Evolutionary conservation across 1,139 yeast species (phyloP), one percentile per base, ranked within the genome.

Genomic region (Sugiyamaella castrensis): DNA sequence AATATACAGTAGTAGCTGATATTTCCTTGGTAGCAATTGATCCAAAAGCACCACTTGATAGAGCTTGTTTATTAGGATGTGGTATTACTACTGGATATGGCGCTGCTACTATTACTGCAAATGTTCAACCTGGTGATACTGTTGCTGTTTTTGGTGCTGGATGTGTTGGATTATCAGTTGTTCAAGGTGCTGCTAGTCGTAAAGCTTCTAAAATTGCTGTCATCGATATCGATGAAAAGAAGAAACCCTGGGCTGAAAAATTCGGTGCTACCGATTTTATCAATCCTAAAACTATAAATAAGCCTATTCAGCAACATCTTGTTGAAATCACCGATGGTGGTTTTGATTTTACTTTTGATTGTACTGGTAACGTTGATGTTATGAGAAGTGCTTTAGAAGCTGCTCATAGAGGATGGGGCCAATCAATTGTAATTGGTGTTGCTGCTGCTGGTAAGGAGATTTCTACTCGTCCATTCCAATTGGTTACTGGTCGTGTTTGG

Each of bases 61-160:
- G 84, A 66, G 86, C 94, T 41, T 91, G 98, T 75, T 74, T 92
- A 69, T 79, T 94, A 61, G 98, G 98, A 41, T 92, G 98, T 70
- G 98, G 98, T 74, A 88, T 92, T 65, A 92, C 98, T 54, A 92
- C 98, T 47, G 98, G 98, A 57, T 88, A 87, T 68, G 98, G 98
- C 70, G 96, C 98, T 47, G 98, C 97, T 48, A 80, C 87, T 60
- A 86, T 87, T 72, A 87, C 96, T 48, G 98, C 98, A 56, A 79
- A 91, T 62, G 94, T 92, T 52, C 84, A 86, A 69, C 77, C 81
- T 68, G 97, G 97, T 60, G 97, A 92, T 67, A 88, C 86, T 55
- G 89, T 92, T 53, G 98, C 97, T 41, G 87, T 92, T 43, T 92
- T 94, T 64, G 98, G 98, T 68, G 95, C 95, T 55, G 98, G 98